A percentile compares a stretch with the other conserved stretches of the same genome.
Evolutionary conservation across 768 basidiomycete genomes (phyloP).

Genomic region (Suillus clintonianus): DNA sequence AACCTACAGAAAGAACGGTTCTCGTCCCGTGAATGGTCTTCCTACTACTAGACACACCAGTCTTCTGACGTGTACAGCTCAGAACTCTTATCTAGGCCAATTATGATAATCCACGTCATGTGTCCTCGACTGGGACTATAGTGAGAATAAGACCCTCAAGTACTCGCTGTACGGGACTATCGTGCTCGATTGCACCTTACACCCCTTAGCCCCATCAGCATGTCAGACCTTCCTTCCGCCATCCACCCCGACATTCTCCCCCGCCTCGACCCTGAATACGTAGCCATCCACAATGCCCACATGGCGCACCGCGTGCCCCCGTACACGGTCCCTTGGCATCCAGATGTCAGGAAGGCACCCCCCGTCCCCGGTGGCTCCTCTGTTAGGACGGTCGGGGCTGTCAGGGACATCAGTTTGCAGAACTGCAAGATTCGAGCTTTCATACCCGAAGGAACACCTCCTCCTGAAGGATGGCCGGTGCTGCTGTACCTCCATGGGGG

Average conservation of each 20-base stretch:
- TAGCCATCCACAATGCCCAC: conserved; percentile 54
- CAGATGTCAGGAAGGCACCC: conserved; percentile 50
- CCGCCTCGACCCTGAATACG: conserved; percentile 64
- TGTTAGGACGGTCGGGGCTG: conserved; percentile 56
- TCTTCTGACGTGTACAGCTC: no score
- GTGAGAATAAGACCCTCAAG: neutral
- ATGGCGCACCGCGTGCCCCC: conserved; percentile 46
- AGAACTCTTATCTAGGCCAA: neutral
- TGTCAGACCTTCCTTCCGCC: conserved; percentile 40
- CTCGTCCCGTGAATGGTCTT: neutral
- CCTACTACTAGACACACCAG: neutral
- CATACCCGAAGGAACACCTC: conserved; percentile 53
- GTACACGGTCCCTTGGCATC: conserved; percentile 63
- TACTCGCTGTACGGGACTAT: neutral
- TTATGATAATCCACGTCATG: neutral
- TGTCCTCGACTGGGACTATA: neutral
- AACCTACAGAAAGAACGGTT: neutral
- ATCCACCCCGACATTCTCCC: conserved; percentile 60
- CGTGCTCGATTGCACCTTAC: neutral
- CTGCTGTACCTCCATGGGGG: conserved; percentile 77
- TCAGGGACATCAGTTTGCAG: conserved; percentile 49
- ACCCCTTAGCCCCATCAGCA: neutral
- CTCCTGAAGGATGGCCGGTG: conserved; percentile 63
- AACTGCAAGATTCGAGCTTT: conserved; percentile 62
- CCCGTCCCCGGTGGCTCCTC: conserved; percentile 56